A percentile compares a stretch with the other conserved stretches of the same genome.
Evolutionary conservation across 148 eudicot genomes (phyloP).

Genomic region (Polygonum maritimum): DNA sequence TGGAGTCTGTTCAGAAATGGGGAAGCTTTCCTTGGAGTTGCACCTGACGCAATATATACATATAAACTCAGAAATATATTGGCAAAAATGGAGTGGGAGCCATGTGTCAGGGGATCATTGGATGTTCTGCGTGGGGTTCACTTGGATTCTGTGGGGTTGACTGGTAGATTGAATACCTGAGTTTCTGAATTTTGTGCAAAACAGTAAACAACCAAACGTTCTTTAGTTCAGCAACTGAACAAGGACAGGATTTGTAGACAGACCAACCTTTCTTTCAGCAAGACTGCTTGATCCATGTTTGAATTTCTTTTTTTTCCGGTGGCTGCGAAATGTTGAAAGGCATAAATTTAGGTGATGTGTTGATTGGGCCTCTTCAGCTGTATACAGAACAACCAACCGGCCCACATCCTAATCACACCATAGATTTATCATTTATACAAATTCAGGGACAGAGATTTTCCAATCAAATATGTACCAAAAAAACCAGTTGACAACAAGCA

Average conservation of each 20-base stretch:
- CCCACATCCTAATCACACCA: neutral
- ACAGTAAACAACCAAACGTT: conserved; percentile 2
- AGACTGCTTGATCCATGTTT: neutral
- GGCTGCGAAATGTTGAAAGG: neutral
- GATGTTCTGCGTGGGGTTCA: neutral
- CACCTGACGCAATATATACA: neutral
- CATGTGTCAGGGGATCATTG: neutral
- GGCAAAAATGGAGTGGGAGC: neutral
- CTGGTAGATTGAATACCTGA: neutral
- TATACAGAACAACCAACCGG: neutral
- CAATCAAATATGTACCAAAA: neutral
- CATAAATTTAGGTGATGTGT: neutral
- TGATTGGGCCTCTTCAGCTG: neutral
- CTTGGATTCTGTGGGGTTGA: neutral
- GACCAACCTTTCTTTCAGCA: neutral
- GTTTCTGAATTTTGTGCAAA: neutral
- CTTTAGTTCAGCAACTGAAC: neutral
- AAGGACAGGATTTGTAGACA: neutral
- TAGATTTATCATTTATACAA: too few species aligned
- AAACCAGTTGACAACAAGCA: neutral
- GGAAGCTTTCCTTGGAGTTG: neutral
- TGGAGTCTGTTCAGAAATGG: neutral
- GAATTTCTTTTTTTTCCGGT: too few species aligned
- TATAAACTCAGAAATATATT: neutral
- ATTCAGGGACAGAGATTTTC: too few species aligned